Evolutionary conservation across 2,329 filamentous ascomycete genomes (phyloP).

Genomic region (Cryphonectria radicalis): DNA sequence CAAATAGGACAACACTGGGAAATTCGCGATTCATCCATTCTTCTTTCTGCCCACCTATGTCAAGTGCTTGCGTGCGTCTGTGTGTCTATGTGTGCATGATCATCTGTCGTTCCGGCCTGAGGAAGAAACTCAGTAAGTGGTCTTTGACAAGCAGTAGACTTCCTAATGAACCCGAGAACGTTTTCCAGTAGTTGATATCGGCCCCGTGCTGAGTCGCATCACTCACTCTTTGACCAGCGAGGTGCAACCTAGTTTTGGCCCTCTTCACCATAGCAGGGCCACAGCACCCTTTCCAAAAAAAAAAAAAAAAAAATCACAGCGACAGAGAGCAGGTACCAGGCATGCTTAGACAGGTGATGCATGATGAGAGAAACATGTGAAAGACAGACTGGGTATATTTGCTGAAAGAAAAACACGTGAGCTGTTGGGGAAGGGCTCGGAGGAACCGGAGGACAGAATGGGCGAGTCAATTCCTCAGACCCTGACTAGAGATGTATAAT

Average conservation of each 20-base stretch:
- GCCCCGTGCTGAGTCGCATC: constrained; percentile 5
- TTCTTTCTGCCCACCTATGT: neutral
- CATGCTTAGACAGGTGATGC: neutral
- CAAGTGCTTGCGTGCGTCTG: neutral
- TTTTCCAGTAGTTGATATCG: neutral
- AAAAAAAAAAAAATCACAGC: neutral
- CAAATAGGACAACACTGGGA: neutral
- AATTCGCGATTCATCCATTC: neutral
- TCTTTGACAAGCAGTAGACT: neutral
- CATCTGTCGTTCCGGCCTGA: constrained; percentile 20
- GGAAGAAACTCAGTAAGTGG: neutral
- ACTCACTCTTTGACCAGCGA: constrained; percentile 9
- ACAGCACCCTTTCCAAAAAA: neutral
- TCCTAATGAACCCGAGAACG: constrained; percentile 19
- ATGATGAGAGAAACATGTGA: neutral
- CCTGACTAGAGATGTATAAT: neutral
- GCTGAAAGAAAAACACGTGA: neutral
- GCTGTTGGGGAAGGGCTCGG: neutral
- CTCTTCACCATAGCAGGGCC: neutral
- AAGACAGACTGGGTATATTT: neutral
- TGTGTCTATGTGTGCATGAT: neutral
- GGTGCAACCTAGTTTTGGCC: neutral
- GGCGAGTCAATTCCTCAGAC: neutral
- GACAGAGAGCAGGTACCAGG: neutral
- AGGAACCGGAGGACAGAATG: neutral